Percentiles rank a stretch among this genome's conserved stretches.
phyloP scores from a whole-genome alignment of 345 rosid genomes.

The Corchorus olitorius region DNA sequence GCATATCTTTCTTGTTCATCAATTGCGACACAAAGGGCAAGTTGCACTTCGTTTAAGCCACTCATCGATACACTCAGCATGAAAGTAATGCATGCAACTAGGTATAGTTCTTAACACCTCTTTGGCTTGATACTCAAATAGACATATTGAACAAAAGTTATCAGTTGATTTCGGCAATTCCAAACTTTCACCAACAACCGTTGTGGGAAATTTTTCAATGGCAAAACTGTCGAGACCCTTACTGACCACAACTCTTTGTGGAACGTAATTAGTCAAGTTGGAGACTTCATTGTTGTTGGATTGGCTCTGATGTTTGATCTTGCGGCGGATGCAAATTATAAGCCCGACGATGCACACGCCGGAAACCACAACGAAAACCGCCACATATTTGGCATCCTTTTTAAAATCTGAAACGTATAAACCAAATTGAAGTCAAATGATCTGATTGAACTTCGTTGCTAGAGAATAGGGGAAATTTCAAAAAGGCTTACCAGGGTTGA shows the following conservation, averaged over 20 bases:
- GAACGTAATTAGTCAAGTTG: background rate
- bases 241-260: background rate
- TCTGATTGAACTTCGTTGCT: background rate
- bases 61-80: constrained; percentile 2
- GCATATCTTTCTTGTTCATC: background rate
- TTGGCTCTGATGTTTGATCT: background rate
- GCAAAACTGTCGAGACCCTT: background rate
- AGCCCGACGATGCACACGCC: background rate
- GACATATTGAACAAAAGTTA: constrained; percentile 3
- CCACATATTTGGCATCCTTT: background rate
- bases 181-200: background rate
- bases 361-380: background rate
- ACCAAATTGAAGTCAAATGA: background rate
- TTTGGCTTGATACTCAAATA: background rate
- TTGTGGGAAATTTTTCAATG: background rate
- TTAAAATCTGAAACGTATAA: background rate
- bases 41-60: constrained; percentile 14
- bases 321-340: background rate
- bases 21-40: constrained; percentile 4
- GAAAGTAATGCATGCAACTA: constrained; percentile 12
- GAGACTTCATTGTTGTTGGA: background rate
- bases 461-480: background rate
- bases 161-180: background rate
- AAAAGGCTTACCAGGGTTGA: background rate
- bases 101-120: background rate